phyloP scores from a whole-genome alignment of 192 early-diverging fungal species.

The Coemansia sp. region DNA sequence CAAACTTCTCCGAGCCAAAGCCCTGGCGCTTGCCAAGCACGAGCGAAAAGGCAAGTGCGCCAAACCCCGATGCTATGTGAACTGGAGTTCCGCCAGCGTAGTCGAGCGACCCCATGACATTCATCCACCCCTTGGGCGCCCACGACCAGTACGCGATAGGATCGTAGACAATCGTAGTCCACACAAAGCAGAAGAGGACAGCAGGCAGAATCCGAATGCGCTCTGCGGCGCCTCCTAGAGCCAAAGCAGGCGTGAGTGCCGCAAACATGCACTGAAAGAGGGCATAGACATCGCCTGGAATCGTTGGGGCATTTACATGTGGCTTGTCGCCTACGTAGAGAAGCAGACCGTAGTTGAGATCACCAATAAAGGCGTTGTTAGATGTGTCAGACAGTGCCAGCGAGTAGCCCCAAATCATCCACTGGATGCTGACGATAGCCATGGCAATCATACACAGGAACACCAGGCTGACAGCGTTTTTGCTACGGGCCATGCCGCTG shows the following conservation, averaged over 20 bases:
- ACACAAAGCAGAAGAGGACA: conserved; percentile 88
- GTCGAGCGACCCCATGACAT: conserved; percentile 79
- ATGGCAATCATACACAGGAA: conserved; percentile 78
- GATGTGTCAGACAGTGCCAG: conserved; percentile 79
- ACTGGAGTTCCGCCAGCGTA: conserved; percentile 98
- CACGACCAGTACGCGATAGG: conserved; percentile 96
- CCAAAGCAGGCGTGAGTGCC: conserved; percentile 85
- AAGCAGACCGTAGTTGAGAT: conserved; percentile 74
- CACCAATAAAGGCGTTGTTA: conserved; percentile 70
- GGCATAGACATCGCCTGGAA: conserved; percentile 77
- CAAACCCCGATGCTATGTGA: conserved; percentile 87
- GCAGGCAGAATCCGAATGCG: conserved; percentile 82
- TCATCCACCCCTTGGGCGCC: conserved; percentile 82
- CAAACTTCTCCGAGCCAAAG: conserved; percentile 67
- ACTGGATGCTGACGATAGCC: conserved; percentile 88
- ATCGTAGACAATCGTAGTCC: conserved; percentile 92
- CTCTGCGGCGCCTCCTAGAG: conserved; percentile 88
- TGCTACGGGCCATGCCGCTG: conserved; percentile 87
- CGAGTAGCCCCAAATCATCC: conserved; percentile 89
- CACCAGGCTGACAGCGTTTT: conserved; percentile 89
- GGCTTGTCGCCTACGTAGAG: conserved; percentile 57
- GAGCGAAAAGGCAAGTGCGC: conserved; percentile 84
- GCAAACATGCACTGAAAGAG: conserved; percentile 94
- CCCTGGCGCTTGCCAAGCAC: conserved; percentile 80
- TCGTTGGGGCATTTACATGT: conserved; percentile 56